Evolutionary conservation across 2,329 filamentous ascomycete species (phyloP).

Genomic region (Penicillium paneum): DNA sequence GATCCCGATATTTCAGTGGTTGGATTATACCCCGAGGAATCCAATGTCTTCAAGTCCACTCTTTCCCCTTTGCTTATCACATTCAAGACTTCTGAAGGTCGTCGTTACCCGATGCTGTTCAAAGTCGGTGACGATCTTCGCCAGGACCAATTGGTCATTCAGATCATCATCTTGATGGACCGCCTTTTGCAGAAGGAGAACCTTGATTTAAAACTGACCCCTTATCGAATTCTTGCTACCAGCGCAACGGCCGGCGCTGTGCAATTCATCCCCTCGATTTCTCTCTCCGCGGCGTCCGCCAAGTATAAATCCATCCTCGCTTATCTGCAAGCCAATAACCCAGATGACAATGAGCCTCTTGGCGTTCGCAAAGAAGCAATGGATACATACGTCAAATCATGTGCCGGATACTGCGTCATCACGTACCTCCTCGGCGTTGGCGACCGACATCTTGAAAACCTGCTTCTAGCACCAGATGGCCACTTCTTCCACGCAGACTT

Average conservation of each 20-base stretch:
- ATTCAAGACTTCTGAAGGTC: slow-evolving; percentile 75
- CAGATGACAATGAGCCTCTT: slow-evolving; percentile 74
- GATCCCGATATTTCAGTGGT: slow-evolving; percentile 78
- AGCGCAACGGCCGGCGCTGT: slow-evolving; percentile 84
- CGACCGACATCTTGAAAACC: slow-evolving; percentile 91
- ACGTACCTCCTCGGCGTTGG: slow-evolving; percentile 96
- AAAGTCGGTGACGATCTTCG: slow-evolving; percentile 95
- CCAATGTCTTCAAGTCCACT: slow-evolving; percentile 92
- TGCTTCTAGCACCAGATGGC: slow-evolving; percentile 81
- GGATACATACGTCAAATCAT: slow-evolving; percentile 93
- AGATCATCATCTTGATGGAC: slow-evolving; percentile 97
- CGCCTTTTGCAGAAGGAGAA: slow-evolving; percentile 94
- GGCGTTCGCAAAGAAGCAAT: slow-evolving; percentile 88
- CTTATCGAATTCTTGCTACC: slow-evolving; percentile 94
- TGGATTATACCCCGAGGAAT: slow-evolving; percentile 78
- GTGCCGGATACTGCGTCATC: slow-evolving; percentile 96
- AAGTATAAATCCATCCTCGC: slow-evolving; percentile 78
- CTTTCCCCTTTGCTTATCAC: slow-evolving; percentile 86
- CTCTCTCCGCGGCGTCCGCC: slow-evolving; percentile 74
- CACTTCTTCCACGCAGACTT: slow-evolving; percentile 99
- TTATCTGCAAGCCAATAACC: slow-evolving; percentile 85
- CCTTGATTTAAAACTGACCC: slow-evolving; percentile 87
- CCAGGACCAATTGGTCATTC: slow-evolving; percentile 95
- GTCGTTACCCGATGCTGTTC: slow-evolving; percentile 89
- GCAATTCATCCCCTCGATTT: slow-evolving; percentile 87